Base-by-base conservation (phyloP, 169 alveolate genomes). In the Cystoisospora suis region DNA sequence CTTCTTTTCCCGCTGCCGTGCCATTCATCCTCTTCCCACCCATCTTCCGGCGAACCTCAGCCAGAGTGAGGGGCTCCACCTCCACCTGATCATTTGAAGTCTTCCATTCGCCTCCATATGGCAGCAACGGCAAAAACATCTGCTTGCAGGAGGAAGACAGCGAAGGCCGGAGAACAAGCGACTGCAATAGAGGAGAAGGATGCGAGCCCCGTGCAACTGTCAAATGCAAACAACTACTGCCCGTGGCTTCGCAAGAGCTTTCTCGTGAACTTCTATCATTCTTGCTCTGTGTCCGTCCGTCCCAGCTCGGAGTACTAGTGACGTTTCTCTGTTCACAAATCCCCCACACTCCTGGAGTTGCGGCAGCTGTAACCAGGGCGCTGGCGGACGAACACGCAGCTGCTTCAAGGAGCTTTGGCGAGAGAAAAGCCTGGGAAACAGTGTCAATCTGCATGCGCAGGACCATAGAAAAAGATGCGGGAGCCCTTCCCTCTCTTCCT, bases 301-400 rank as follows among this genome's bases (percentile, higher is more conserved):
- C n/a, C n/a, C n/a, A n/a, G n/a, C n/a, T n/a, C n/a, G n/a, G n/a
- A 42, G 80, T 20, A 42, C 80, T 29, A 9, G 38, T 38, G 53
- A 4, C 20, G 42, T 72, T 38, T 0, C 32, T 38, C n/a, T 17
- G 38, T 2, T 72, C 58, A 12, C 42, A 38, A 29, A 72, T 36
- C 15, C 7, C 36, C 83, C 83, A 72, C 27, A 72, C 53, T 9
- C 83, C 83, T 1, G 83, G 83, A 17, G 83, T 27, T 27, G 46
- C 58, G 38, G 56, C 83, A 27, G 83, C 83, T 6, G 56, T 34
- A 4, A 56, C 83, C 47, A 72, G 83, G 1, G 53, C 53, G 34
- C 58, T 46, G 15, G 36, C 5, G 17, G 83, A 27, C 29, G 17
- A n/a, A 56, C 36, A 38, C 32, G 46, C 38, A 29, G 27, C 32